Evolutionary conservation across 2,329 filamentous ascomycete genomes (phyloP).

Genomic region (Sporothrix pallida): DNA sequence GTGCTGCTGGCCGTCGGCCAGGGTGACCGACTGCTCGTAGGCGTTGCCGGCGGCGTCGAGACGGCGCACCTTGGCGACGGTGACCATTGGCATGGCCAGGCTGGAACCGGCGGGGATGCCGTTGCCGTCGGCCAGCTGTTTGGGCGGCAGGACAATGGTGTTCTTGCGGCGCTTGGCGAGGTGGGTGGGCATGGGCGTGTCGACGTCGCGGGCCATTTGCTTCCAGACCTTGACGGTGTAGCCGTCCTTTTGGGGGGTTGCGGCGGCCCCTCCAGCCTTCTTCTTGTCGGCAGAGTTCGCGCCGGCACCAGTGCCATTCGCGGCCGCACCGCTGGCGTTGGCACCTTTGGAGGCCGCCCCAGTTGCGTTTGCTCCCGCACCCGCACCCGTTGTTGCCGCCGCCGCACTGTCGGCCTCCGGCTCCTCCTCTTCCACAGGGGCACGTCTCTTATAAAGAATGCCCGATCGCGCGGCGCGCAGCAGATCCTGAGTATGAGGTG

Average conservation of each 20-base stretch:
- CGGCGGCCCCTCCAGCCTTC: neutral
- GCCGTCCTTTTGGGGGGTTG: slow-evolving; percentile 47
- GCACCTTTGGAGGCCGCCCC: slow-evolving; percentile 35
- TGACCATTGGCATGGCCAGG: slow-evolving; percentile 59
- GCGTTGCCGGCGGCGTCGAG: slow-evolving; percentile 80
- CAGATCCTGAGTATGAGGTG: slow-evolving; percentile 80
- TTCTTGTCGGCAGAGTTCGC: neutral
- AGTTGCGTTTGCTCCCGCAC: neutral
- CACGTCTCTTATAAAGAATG: slow-evolving; percentile 73
- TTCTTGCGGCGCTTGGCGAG: slow-evolving; percentile 67
- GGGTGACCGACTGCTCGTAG: slow-evolving; percentile 81
- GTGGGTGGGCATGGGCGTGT: slow-evolving; percentile 58
- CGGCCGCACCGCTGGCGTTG: slow-evolving; percentile 35
- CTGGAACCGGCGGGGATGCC: slow-evolving; percentile 41
- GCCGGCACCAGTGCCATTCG: neutral
- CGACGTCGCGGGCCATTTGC: slow-evolving; percentile 64
- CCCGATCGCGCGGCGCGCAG: slow-evolving; percentile 81
- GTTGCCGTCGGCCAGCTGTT: slow-evolving; percentile 50
- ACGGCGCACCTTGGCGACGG: slow-evolving; percentile 79
- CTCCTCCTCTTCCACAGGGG: slow-evolving; percentile 66
- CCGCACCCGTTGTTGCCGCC: neutral
- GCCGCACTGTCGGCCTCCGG: slow-evolving; percentile 51
- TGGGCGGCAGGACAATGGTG: slow-evolving; percentile 62
- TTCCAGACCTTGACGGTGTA: slow-evolving; percentile 67
- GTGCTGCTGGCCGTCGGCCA: slow-evolving; percentile 78